phyloP scores from a whole-genome alignment of 169 alveolate genomes.

The Plasmodium gonderi region DNA sequence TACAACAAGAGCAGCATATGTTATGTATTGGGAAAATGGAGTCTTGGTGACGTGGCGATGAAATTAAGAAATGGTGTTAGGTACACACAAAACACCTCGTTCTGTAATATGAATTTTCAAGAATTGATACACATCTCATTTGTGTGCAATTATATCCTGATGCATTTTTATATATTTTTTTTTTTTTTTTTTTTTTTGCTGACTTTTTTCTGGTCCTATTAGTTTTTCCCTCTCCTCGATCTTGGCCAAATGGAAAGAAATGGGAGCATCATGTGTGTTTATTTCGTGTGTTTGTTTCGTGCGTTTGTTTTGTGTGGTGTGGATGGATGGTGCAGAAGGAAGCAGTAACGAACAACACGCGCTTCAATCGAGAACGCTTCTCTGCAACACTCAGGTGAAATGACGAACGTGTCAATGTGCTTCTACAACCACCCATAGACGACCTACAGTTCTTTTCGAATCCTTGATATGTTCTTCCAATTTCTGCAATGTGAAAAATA shows the following conservation, averaged over 20 bases:
- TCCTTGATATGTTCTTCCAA: slow-evolving; percentile 40
- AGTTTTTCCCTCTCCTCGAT: slow-evolving; percentile 24
- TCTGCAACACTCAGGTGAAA: no score
- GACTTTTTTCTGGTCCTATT: slow-evolving; percentile 11
- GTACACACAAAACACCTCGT: not conserved
- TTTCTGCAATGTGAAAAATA: slow-evolving; percentile 6
- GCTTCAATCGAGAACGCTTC: not conserved
- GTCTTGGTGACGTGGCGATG: no score
- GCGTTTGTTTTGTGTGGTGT: no score
- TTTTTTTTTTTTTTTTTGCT: not conserved
- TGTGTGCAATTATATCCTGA: not conserved
- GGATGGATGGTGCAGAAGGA: no score
- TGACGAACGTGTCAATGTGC: not conserved
- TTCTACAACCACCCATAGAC: not conserved
- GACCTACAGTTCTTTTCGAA: slow-evolving; percentile 20
- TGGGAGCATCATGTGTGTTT: no score
- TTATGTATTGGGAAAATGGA: no score
- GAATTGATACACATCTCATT: not conserved
- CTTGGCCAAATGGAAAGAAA: not conserved
- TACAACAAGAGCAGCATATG: no score
- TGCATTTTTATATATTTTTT: not conserved
- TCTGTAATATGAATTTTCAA: not conserved
- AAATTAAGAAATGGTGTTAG: no score
- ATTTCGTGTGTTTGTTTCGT: no score
- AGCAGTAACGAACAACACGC: no score